Base-by-base conservation (phyloP, 2,329 filamentous ascomycete species). In the Myriosclerotinia scirpicola region DNA sequence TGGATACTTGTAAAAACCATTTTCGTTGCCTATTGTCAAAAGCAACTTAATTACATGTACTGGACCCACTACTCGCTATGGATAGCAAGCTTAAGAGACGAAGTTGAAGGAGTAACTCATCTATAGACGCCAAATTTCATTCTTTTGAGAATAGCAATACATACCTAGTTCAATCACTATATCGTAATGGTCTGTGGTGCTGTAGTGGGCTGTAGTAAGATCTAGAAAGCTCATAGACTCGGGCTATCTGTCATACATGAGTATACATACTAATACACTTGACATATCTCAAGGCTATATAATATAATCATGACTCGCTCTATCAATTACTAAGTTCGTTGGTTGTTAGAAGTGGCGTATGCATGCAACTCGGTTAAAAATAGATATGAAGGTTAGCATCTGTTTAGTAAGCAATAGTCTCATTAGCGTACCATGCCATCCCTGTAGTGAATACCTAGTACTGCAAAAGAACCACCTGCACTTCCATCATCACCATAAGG, bases 401-500 rank as follows among this genome's bases (percentile, higher is more conserved):
- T 40, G 38, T 1, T 40, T 40, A 40, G 9, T 40, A 40, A 40
- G 1, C 38, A 40, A 40, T 12, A 11, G 12, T 8, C 6, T 40
- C 38, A 40, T 40, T 40, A 40, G 38, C 8, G 38, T 11, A 40
- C 38, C 12, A 40, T 40, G 38, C 9, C 38, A 40, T 40, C 42
- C 42, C 42, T 44, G 42, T 44, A 17, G 42, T 14, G 42, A 44
- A 6, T 44, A 44, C 3, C 38, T 40, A 40, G 38, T 40, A 40
- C 17, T 7, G 30, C 12, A 9, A 12, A 40, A 0, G 5, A 48
- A 8, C 3, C 56, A n/a, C n/a, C n/a, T n/a, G n/a, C 11, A 36
- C 42, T 22, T 48, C 20, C 34, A 38, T 61, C 44, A 50, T 50
- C 34, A 8, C 48, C 48, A 61, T 38, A 50, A 50, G 58, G 58